Percentiles rank a stretch among this genome's conserved stretches.
Conservation (phyloP, 202 grass and related monocot species). For the Musa balbisiana region DNA sequence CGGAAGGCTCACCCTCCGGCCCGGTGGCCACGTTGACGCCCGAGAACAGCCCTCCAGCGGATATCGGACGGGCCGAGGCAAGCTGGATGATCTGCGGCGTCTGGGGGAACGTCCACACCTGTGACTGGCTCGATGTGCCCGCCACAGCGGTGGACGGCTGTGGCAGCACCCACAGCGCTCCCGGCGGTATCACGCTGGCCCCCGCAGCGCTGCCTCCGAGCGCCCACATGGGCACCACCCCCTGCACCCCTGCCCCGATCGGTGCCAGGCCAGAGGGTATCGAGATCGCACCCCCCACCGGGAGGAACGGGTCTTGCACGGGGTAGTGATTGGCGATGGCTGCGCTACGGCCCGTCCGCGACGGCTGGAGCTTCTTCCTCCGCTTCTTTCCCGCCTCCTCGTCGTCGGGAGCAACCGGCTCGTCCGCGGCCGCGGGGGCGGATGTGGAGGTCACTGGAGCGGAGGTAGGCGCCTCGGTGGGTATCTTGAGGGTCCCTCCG, state of each 20-base stretch:
- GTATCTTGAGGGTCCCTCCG: constrained; percentile 15
- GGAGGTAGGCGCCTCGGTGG: not conserved
- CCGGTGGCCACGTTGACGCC: not conserved
- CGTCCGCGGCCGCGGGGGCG: not conserved
- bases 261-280: constrained; percentile 10
- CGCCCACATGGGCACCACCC: constrained; percentile 4
- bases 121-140: constrained; percentile 1
- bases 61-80: not conserved
- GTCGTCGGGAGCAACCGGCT: not conserved
- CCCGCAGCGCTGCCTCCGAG: not conserved
- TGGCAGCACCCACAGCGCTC: constrained; percentile 9
- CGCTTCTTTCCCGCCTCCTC: constrained; percentile 8
- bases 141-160: not conserved
- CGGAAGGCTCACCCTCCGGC: not conserved
- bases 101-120: constrained; percentile 12
- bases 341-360: not conserved
- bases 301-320: constrained; percentile 8
- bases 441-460: constrained; percentile 5
- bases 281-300: constrained; percentile 9
- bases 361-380: constrained; percentile 18
- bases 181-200: constrained; percentile 8
- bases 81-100: constrained; percentile 9
- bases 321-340: constrained; percentile 8
- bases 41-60: not conserved
- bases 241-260: not conserved